These are phyloP conservation scores for Pichia nanzhaoensis DNA, from an alignment of 805 yeast genomes.

Conservation along the genomic window DNA sequence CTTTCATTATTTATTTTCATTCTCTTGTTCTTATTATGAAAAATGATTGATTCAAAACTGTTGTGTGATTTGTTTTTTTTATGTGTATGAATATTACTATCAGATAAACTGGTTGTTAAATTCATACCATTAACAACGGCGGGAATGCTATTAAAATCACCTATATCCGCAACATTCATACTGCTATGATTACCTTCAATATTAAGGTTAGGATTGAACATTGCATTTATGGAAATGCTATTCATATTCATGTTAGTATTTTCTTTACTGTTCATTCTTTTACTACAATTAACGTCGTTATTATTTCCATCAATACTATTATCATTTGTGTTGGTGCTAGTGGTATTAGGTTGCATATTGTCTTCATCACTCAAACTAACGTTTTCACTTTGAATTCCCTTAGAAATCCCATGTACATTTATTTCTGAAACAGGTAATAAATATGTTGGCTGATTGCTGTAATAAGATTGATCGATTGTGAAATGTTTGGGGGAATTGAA, in stretches of 20 bases:
- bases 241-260: neutral
- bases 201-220: neutral
- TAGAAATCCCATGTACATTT: neutral
- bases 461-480: constrained; percentile 1
- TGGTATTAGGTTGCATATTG: no score
- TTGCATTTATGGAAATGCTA: neutral
- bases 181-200: neutral
- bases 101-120: neutral
- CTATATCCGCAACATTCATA: neutral
- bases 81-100: neutral
- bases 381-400: neutral
- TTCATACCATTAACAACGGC: neutral
- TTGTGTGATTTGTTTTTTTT: neutral
- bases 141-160: neutral
- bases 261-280: neutral
- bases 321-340: neutral
- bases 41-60: neutral
- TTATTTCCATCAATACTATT: neutral
- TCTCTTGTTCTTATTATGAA: neutral
- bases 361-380: no score
- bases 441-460: neutral
- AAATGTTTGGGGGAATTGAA: neutral
- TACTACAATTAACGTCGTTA: no score
- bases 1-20: neutral
- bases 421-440: neutral